These are phyloP conservation scores for Colletotrichum destructivum DNA, from an alignment of 2,329 filamentous ascomycete species.

Conservation along the genomic window DNA sequence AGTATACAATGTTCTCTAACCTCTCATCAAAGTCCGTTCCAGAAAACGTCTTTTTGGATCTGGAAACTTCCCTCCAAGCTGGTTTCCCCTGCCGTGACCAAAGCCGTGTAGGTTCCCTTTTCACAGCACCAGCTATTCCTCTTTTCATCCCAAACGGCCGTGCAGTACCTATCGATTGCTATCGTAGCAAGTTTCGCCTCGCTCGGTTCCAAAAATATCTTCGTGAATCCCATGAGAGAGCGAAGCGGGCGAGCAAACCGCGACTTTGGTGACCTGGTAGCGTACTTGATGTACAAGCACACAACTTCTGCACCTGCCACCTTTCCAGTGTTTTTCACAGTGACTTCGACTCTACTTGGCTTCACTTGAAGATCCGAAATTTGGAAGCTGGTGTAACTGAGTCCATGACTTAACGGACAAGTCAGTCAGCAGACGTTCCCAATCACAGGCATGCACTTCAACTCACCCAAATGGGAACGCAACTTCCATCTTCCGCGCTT, in stretches of 20 bases:
- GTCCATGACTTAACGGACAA: constrained; percentile 66
- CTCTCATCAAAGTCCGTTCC: constrained; percentile 70
- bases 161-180: constrained; percentile 72
- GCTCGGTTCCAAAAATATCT: constrained; percentile 72
- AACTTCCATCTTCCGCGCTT: constrained; percentile 69
- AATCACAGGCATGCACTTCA: neutral
- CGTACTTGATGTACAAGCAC: constrained; percentile 63
- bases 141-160: constrained; percentile 80
- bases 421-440: neutral
- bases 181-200: constrained; percentile 71
- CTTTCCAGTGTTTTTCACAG: constrained; percentile 69
- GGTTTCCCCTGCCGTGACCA: constrained; percentile 65
- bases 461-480: constrained; percentile 74
- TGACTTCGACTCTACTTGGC: constrained; percentile 58
- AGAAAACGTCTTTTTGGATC: constrained; percentile 75
- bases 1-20: neutral
- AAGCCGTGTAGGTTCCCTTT: constrained; percentile 74
- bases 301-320: constrained; percentile 62
- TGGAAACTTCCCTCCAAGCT: constrained; percentile 67
- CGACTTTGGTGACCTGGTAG: constrained; percentile 55
- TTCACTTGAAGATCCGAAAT: constrained; percentile 61
- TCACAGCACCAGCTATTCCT: constrained; percentile 77
- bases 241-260: constrained; percentile 65
- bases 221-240: constrained; percentile 71
- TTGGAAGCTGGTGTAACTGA: constrained; percentile 78